These are phyloP conservation scores for Dothideomycetes sp. DNA, from an alignment of 2,329 filamentous ascomycete species.

Conservation along the genomic window DNA sequence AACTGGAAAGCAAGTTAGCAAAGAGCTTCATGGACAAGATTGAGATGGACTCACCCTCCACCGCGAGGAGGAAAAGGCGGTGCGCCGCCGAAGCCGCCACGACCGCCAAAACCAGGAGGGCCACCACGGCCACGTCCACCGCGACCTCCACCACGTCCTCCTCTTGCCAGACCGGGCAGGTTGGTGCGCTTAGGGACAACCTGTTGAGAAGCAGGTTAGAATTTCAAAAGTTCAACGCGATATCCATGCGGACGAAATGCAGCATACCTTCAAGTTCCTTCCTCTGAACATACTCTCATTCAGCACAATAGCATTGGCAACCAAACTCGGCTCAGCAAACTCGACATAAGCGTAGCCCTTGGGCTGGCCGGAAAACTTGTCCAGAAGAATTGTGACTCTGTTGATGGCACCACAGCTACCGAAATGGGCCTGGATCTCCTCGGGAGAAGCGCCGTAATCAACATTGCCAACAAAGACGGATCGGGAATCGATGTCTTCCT, in stretches of 20 bases:
- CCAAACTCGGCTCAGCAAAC: conserved; percentile 86
- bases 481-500: conserved; percentile 88
- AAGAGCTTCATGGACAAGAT: background rate
- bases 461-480: conserved; percentile 99
- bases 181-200: conserved; percentile 92
- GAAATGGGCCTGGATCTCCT: conserved; percentile 98
- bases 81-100: conserved; percentile 32
- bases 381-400: conserved; percentile 89
- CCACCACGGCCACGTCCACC: conserved; percentile 44
- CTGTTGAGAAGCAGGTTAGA: conserved; percentile 37
- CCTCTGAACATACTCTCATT: conserved; percentile 96
- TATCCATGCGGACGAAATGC: background rate
- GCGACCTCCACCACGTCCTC: conserved; percentile 51
- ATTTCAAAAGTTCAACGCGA: background rate
- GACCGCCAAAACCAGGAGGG: conserved; percentile 36
- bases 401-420: conserved; percentile 97
- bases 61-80: conserved; percentile 29
- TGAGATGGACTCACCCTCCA: conserved; percentile 27
- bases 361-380: conserved; percentile 98
- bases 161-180: conserved; percentile 84
- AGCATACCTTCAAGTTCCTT: conserved; percentile 79
- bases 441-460: conserved; percentile 91
- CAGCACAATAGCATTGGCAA: conserved; percentile 84
- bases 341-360: conserved; percentile 99
- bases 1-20: conserved; percentile 18